phyloP scores from a whole-genome alignment of 306 rosid species.

The Cicer yamashitae region DNA sequence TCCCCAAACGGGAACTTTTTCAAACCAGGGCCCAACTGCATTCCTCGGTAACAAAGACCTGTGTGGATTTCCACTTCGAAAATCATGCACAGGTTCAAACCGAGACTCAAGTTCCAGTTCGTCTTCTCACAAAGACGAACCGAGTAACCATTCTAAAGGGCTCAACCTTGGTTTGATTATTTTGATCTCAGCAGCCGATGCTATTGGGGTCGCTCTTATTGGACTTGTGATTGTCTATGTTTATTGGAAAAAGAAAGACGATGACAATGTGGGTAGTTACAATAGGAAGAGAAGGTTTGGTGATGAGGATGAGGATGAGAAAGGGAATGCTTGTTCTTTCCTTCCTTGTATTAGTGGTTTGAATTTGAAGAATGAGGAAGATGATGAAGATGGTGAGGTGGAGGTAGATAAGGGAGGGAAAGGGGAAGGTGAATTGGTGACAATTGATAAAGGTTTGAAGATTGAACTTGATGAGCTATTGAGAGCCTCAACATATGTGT shows the following conservation, averaged over 20 bases:
- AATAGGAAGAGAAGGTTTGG: conserved; percentile 70
- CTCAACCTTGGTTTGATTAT: conserved; percentile 65
- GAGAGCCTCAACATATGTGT: conserved; percentile 90
- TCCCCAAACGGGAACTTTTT: conserved; percentile 90
- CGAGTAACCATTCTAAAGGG: conserved; percentile 46
- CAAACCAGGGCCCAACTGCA: conserved; percentile 93
- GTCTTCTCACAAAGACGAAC: background rate
- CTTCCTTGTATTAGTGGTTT: conserved; percentile 60
- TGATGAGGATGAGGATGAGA: conserved; percentile 48
- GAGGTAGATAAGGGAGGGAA: conserved; percentile 55
- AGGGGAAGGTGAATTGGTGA: conserved; percentile 71
- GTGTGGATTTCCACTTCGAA: conserved; percentile 84
- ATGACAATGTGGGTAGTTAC: conserved; percentile 73
- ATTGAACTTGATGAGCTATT: conserved; percentile 92
- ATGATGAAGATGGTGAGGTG: conserved; percentile 51
- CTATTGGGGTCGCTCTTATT: conserved; percentile 70
- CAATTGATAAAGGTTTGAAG: conserved; percentile 80
- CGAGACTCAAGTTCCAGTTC: conserved; percentile 46
- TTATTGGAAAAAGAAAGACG: conserved; percentile 84
- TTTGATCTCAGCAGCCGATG: conserved; percentile 79
- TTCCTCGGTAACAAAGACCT: conserved; percentile 73
- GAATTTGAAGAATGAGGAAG: conserved; percentile 43
- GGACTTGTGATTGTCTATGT: conserved; percentile 77
- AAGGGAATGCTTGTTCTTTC: conserved; percentile 45
- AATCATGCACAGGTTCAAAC: background rate